A percentile compares a stretch with the other conserved stretches of the same genome.
Evolutionary conservation across 2,329 filamentous ascomycete species (phyloP).

Genomic region (Xylaria sp.): DNA sequence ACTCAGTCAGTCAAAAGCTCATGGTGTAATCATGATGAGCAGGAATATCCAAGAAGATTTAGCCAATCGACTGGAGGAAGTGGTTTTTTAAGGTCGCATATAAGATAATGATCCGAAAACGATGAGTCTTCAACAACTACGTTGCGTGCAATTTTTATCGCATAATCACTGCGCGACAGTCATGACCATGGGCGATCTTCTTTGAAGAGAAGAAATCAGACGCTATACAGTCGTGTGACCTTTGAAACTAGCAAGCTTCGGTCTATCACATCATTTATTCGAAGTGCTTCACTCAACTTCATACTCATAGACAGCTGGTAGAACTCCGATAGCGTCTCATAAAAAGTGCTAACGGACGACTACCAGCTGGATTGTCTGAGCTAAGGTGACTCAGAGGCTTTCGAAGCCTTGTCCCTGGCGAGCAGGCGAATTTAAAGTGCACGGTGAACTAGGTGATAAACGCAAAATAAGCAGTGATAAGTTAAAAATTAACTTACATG

Average conservation of each 20-base stretch:
- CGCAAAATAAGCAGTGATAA: neutral
- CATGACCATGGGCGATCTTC: neutral
- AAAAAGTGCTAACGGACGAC: neutral
- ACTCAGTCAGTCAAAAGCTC: neutral
- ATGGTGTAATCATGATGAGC: neutral
- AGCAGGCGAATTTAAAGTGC: neutral
- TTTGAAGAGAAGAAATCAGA: neutral
- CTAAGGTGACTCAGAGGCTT: neutral
- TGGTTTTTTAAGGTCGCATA: neutral
- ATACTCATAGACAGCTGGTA: neutral
- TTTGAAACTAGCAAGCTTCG: neutral
- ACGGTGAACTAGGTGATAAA: neutral
- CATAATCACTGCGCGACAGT: neutral
- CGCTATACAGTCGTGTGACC: no score
- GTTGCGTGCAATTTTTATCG: neutral
- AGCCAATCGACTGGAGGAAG: neutral
- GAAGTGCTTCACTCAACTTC: neutral
- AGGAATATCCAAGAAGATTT: neutral
- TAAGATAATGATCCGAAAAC: neutral
- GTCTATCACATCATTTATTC: neutral
- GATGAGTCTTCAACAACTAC: neutral
- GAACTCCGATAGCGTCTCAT: neutral
- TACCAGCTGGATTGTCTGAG: neutral
- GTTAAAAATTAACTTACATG: slow-evolving; percentile 54
- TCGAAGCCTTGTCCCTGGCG: neutral